Percentiles rank a stretch among this genome's conserved stretches.
phyloP scores from a whole-genome alignment of 352 stramenopile genomes.

The Phytophthora pseudosyringae region DNA sequence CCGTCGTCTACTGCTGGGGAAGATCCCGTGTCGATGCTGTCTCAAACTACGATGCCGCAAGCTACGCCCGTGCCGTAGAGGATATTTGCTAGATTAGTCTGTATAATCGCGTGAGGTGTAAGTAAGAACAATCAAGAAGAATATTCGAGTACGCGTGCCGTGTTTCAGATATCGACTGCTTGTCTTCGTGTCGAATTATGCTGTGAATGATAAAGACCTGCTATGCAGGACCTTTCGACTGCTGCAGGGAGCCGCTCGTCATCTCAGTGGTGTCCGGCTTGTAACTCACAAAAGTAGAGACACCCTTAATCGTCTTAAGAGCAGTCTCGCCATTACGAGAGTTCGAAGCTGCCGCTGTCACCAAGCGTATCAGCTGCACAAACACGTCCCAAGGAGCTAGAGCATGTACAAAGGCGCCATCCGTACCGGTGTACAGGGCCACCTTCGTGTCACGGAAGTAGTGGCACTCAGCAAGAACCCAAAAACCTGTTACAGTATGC shows the following conservation, averaged over 20 bases:
- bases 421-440: slow-evolving; percentile 20
- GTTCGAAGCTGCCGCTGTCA: slow-evolving; percentile 22
- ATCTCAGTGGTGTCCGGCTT: background rate
- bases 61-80: slow-evolving; percentile 42
- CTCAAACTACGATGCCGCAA: slow-evolving; percentile 34
- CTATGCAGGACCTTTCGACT: background rate
- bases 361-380: slow-evolving; percentile 29
- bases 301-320: slow-evolving; percentile 23
- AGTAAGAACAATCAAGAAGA: slow-evolving; percentile 18
- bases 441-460: slow-evolving; percentile 43
- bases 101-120: slow-evolving; percentile 28
- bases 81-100: slow-evolving; percentile 33
- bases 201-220: background rate
- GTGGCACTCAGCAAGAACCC: slow-evolving; percentile 50
- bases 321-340: slow-evolving; percentile 25
- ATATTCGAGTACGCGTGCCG: background rate
- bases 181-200: background rate
- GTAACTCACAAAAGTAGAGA: slow-evolving; percentile 16
- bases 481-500: too few relatives aligned
- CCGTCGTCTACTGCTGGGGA: slow-evolving; percentile 23
- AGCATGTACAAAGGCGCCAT: slow-evolving; percentile 33
- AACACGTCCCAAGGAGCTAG: slow-evolving; percentile 20
- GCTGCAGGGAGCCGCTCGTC: slow-evolving; percentile 7
- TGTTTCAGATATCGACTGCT: too few relatives aligned
- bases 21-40: slow-evolving; percentile 20